Percentiles rank a stretch among this genome's conserved stretches.
These are phyloP conservation scores for Alternaria sp. DNA, from an alignment of 2,329 filamentous ascomycete genomes.

Conservation along the genomic window DNA sequence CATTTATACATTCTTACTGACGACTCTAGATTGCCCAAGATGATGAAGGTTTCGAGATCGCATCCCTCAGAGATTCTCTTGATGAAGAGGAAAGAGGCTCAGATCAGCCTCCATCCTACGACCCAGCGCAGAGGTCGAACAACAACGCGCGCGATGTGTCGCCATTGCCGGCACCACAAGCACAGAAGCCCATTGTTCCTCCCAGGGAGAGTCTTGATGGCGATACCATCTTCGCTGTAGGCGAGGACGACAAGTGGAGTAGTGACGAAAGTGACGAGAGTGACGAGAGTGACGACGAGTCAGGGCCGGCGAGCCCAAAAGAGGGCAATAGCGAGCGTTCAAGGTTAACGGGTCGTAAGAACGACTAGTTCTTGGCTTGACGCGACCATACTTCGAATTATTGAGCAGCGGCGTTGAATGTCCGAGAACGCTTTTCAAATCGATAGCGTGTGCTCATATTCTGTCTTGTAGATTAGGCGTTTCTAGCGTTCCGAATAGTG, in stretches of 20 bases:
- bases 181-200: conserved; percentile 59
- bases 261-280: conserved; percentile 59
- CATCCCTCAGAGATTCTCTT: conserved; percentile 81
- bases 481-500: conserved; percentile 13
- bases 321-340: conserved; percentile 43
- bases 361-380: conserved; percentile 34
- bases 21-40: conserved; percentile 82
- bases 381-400: conserved; percentile 6
- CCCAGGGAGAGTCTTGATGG: conserved; percentile 76
- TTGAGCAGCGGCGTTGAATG: conserved; percentile 21
- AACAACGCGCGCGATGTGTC: conserved; percentile 51
- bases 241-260: conserved; percentile 85
- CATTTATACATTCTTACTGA: conserved; percentile 39
- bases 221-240: conserved; percentile 95
- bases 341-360: conserved; percentile 46
- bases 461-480: conserved; percentile 11
- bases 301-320: conserved; percentile 64
- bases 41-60: conserved; percentile 97
- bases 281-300: conserved; percentile 35
- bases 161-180: conserved; percentile 63
- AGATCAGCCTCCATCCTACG: conserved; percentile 51
- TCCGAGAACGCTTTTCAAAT: conserved; percentile 12
- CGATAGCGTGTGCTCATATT: conserved; percentile 9
- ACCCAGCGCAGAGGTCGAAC: conserved; percentile 48
- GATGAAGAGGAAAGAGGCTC: conserved; percentile 67